Evolutionary conservation across 148 eudicot species (phyloP).

Genomic region (Oxyria digyna): DNA sequence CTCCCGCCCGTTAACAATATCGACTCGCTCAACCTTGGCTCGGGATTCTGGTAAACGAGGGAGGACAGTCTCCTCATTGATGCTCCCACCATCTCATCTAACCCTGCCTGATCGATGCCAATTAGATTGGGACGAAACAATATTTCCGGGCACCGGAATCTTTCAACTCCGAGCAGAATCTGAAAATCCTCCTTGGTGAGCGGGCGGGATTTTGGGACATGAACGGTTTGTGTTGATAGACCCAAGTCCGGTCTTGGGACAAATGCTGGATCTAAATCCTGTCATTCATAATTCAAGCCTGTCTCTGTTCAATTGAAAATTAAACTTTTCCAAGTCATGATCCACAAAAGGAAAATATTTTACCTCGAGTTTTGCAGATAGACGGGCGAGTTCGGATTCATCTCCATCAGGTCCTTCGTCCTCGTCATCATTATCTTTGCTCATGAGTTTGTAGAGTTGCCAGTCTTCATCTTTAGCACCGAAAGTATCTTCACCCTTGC

Average conservation of each 20-base stretch:
- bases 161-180: conserved; percentile 69
- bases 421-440: conserved; percentile 87
- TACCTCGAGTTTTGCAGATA: conserved; percentile 79
- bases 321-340: too few species aligned
- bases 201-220: conserved; percentile 59
- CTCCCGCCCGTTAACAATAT: conserved; percentile 86
- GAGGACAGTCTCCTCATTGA: conserved; percentile 49
- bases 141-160: conserved; percentile 92
- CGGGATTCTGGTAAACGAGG: conserved; percentile 30
- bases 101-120: conserved; percentile 83
- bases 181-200: conserved; percentile 91
- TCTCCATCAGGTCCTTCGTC: conserved; percentile 79
- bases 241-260: conserved; percentile 44
- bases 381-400: conserved; percentile 70
- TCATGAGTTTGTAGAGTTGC: conserved; percentile 94
- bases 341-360: background rate
- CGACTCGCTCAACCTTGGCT: conserved; percentile 58
- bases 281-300: conserved; percentile 13
- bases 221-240: conserved; percentile 30
- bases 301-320: too few species aligned
- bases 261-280: conserved; percentile 94
- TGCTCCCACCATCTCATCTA: conserved; percentile 87
- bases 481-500: conserved; percentile 98
- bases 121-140: conserved; percentile 69
- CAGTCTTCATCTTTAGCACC: conserved; percentile 95